These are phyloP conservation scores for Colletotrichum liaoningense DNA, from an alignment of 2,329 filamentous ascomycete species.

Conservation along the genomic window DNA sequence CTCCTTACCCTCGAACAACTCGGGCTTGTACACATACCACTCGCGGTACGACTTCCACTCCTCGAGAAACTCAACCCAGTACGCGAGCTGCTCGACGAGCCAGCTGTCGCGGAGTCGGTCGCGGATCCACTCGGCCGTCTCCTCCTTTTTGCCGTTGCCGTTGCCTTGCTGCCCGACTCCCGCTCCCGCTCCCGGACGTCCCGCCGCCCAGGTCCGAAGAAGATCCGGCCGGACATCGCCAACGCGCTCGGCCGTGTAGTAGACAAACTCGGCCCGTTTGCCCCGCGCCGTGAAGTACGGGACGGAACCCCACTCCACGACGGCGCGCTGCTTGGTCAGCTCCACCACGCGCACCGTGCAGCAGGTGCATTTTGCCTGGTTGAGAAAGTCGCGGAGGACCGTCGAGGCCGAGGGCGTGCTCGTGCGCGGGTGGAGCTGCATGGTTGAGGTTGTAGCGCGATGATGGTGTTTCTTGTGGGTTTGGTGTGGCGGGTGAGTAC, in stretches of 20 bases:
- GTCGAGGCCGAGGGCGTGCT: conserved; percentile 32
- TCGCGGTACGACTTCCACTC: conserved; percentile 38
- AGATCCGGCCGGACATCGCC: conserved; percentile 33
- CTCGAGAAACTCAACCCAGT: conserved; percentile 37
- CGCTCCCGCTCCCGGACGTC: neutral
- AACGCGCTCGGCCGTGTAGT: conserved; percentile 33
- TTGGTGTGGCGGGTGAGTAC: neutral
- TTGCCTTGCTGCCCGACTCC: too few species aligned
- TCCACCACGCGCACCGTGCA: conserved; percentile 36
- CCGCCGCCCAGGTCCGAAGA: conserved; percentile 2
- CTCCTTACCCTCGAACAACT: conserved; percentile 30
- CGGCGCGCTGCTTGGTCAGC: conserved; percentile 31
- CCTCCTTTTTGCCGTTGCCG: neutral
- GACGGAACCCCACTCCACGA: conserved; percentile 35
- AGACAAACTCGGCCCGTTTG: conserved; percentile 32
- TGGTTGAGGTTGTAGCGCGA: conserved; percentile 2
- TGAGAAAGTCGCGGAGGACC: conserved; percentile 33
- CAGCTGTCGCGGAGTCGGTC: conserved; percentile 36
- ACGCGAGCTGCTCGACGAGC: conserved; percentile 37
- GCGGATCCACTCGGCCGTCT: conserved; percentile 24
- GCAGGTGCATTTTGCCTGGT: conserved; percentile 29
- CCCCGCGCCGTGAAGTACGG: conserved; percentile 37
- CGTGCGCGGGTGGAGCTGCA: conserved; percentile 35
- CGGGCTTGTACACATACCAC: conserved; percentile 35
- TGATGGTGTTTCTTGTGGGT: neutral